Conservation (phyloP, 345 rosid species). For the Abelmoschus esculentus region DNA sequence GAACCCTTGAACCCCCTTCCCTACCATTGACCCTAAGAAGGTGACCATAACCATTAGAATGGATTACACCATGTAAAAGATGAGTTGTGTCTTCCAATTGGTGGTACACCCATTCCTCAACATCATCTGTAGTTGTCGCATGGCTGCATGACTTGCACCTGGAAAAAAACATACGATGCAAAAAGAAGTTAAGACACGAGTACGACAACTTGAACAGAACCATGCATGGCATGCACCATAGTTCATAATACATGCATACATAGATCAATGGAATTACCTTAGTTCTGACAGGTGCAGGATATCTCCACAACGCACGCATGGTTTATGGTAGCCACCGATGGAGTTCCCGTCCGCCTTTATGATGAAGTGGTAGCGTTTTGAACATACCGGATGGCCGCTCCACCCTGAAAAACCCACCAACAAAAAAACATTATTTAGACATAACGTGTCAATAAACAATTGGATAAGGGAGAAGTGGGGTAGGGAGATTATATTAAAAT, state of each 20-base stretch:
- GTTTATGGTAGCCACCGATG: conserved; percentile 44
- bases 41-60: conserved; percentile 64
- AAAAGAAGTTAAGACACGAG: neutral
- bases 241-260: too few species aligned
- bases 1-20: conserved; percentile 64
- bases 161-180: neutral
- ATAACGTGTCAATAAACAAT: neutral
- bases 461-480: neutral
- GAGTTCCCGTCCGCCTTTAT: conserved; percentile 56
- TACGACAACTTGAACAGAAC: neutral
- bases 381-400: conserved; percentile 65
- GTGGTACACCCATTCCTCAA: conserved; percentile 54
- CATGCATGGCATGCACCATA: neutral
- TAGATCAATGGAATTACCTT: conserved; percentile 22
- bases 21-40: conserved; percentile 64
- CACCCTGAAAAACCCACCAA: conserved; percentile 30
- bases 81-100: conserved; percentile 61
- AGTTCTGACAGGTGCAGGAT: conserved; percentile 41
- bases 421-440: neutral
- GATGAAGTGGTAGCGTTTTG: conserved; percentile 64
- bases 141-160: conserved; percentile 54
- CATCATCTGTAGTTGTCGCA: conserved; percentile 36
- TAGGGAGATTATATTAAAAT: neutral
- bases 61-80: conserved; percentile 62
- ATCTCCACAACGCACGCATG: conserved; percentile 51